These are phyloP conservation scores for Cicer arietinum DNA, from an alignment of 306 rosid species.

Conservation along the genomic window DNA sequence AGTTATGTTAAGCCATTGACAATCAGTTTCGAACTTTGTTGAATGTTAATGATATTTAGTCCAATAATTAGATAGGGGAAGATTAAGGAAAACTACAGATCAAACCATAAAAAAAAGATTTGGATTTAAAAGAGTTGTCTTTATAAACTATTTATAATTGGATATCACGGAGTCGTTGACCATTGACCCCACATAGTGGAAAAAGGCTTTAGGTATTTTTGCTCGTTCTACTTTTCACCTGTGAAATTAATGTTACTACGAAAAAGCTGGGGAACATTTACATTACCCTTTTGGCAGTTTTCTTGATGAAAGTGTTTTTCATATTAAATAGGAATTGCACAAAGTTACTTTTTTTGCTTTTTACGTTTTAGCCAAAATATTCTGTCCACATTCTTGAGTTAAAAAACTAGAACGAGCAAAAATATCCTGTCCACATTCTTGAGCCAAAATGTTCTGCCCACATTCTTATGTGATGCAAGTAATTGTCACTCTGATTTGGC, in stretches of 20 bases:
- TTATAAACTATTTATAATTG: not conserved
- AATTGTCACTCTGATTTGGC: constrained; percentile 9
- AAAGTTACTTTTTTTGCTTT: not conserved
- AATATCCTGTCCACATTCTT: not conserved
- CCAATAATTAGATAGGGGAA: not conserved
- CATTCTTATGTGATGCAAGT: not conserved
- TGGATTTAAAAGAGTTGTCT: not conserved
- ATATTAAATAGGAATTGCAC: not conserved
- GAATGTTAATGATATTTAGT: not conserved
- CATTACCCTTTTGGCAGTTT: not conserved
- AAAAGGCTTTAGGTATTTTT: not conserved
- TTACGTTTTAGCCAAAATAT: not conserved
- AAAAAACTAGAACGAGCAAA: not conserved
- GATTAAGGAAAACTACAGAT: not conserved
- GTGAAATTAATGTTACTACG: not conserved
- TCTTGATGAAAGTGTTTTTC: constrained; percentile 1
- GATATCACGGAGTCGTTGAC: not conserved
- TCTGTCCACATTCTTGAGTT: not conserved
- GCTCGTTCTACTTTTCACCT: not conserved
- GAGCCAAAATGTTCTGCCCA: not conserved
- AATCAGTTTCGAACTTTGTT: not conserved
- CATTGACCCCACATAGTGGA: not conserved
- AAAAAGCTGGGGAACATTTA: not conserved
- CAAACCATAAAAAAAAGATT: not conserved
- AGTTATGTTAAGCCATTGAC: not conserved